These are phyloP conservation scores for Phytopythium delawarense DNA, from an alignment of 352 stramenopile species.

Conservation along the genomic window DNA sequence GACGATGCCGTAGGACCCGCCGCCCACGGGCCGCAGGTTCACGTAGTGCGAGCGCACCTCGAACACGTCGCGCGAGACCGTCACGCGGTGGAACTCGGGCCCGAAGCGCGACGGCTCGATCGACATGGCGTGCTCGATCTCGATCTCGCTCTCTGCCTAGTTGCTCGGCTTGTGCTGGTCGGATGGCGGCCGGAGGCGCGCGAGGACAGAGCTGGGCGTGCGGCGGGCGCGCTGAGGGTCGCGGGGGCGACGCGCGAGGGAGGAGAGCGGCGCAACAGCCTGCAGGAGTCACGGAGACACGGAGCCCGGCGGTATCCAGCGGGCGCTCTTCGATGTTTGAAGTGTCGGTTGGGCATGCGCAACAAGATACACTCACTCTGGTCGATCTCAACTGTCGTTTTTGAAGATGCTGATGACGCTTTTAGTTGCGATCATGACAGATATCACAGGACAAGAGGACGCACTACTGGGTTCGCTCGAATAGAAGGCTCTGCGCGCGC, in stretches of 20 bases:
- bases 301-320: background rate
- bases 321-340: background rate
- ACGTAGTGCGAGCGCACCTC: constrained; percentile 81
- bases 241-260: background rate
- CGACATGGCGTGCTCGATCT: constrained; percentile 29
- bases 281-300: background rate
- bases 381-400: background rate
- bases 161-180: background rate
- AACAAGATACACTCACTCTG: background rate
- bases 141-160: no score
- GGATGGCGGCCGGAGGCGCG: background rate
- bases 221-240: background rate
- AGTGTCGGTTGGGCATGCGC: background rate
- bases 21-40: constrained; percentile 71
- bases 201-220: background rate
- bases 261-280: background rate
- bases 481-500: constrained; percentile 1
- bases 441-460: background rate
- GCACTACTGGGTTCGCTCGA: background rate
- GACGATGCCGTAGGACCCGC: constrained; percentile 91
- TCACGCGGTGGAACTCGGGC: constrained; percentile 79
- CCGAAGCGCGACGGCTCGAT: constrained; percentile 71
- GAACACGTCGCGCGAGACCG: constrained; percentile 76
- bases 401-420: background rate
- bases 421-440: background rate